Conservation (phyloP, 2,329 filamentous ascomycete species). For the Thyridium curvatum region DNA sequence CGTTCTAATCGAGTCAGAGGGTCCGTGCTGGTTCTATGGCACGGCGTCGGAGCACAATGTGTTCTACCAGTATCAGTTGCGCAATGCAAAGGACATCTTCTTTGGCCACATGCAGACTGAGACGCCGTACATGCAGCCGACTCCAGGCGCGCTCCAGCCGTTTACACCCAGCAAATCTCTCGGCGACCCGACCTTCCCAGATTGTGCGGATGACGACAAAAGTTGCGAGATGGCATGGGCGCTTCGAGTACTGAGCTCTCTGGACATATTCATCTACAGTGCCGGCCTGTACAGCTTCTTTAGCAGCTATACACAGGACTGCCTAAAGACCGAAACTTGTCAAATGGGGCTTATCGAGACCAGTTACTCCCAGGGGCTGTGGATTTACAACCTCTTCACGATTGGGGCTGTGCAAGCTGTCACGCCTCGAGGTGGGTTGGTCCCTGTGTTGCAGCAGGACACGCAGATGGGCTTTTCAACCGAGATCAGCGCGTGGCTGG, state of each 20-base stretch:
- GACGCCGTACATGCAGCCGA: slow-evolving; percentile 37
- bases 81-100: slow-evolving; percentile 36
- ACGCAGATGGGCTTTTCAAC: not conserved
- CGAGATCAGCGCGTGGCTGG: not conserved
- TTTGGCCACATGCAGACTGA: slow-evolving; percentile 35
- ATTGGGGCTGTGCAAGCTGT: not conserved
- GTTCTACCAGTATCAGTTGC: slow-evolving; percentile 41
- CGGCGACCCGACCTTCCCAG: not conserved
- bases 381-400: slow-evolving; percentile 1
- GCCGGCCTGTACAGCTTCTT: slow-evolving; percentile 1
- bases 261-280: slow-evolving; percentile 1
- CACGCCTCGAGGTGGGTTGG: not conserved
- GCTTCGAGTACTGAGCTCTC: not conserved
- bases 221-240: not conserved
- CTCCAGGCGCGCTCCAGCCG: slow-evolving; percentile 31
- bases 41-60: slow-evolving; percentile 39
- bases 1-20: slow-evolving; percentile 18
- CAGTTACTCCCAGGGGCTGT: not conserved
- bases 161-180: slow-evolving; percentile 12
- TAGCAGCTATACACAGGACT: slow-evolving; percentile 1
- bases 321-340: too few species aligned
- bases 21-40: slow-evolving; percentile 21
- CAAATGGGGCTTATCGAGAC: too few species aligned
- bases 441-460: not conserved
- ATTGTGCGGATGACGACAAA: not conserved